phyloP scores from a whole-genome alignment of 2,329 filamentous ascomycete genomes.

The Cytospora piceicola region DNA sequence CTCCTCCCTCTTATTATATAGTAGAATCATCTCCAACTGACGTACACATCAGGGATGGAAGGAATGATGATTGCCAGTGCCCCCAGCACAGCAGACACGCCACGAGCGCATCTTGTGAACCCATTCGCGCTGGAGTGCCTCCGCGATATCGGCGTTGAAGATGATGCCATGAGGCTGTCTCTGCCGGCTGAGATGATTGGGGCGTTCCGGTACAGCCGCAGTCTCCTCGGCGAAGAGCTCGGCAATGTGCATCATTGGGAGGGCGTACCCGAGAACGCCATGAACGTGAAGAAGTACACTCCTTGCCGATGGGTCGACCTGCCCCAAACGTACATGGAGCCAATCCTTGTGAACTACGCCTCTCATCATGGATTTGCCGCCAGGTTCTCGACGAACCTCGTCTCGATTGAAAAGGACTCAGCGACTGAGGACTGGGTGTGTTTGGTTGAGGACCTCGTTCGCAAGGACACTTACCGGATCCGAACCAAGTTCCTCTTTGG shows the following conservation, averaged over 20 bases:
- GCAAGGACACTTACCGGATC: conserved; percentile 44
- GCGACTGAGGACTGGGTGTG: conserved; percentile 30
- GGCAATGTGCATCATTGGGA: conserved; percentile 45
- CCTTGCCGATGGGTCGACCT: conserved; percentile 38
- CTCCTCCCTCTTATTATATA: background rate
- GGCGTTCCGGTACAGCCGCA: conserved; percentile 44
- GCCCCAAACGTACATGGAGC: conserved; percentile 49
- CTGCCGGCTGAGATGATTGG: conserved; percentile 40
- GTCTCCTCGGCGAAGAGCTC: conserved; percentile 46
- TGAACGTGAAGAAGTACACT: conserved; percentile 43
- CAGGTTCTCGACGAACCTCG: conserved; percentile 45
- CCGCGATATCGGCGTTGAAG: conserved; percentile 44
- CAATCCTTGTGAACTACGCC: conserved; percentile 47
- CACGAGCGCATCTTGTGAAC: conserved; percentile 27
- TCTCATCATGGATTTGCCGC: conserved; percentile 43
- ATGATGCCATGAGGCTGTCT: conserved; percentile 38
- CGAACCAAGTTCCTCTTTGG: conserved; percentile 62
- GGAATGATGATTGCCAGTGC: conserved; percentile 20
- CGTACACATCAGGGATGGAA: conserved; percentile 12
- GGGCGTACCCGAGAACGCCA: conserved; percentile 40
- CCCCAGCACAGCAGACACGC: conserved; percentile 25
- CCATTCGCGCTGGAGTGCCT: conserved; percentile 41
- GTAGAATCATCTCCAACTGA: background rate
- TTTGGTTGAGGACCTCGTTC: conserved; percentile 42
- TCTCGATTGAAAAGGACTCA: conserved; percentile 36